Base-by-base conservation (phyloP, 768 basidiomycete species). In the Tulasnella sp. region DNA sequence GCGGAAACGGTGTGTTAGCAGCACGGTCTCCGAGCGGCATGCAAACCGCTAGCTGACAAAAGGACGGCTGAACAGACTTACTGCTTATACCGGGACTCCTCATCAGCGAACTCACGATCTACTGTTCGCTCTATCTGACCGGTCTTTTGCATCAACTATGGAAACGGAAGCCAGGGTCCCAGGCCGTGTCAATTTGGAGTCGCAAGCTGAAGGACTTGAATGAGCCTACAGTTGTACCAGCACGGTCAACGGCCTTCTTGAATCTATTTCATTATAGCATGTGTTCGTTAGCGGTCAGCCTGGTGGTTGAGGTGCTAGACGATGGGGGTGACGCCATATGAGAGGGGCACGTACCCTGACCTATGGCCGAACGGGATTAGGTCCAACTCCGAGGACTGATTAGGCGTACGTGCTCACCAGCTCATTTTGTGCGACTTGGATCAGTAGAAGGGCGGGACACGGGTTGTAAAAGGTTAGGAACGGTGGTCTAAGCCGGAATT, bases 101-200 rank as follows among this genome's bases (percentile, higher is more conserved):
- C 96, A 78, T 96, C 92, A 18, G 91, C 88, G 82, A 98, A 99
- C 82, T 99, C 96, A 73, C 93, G 87, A 85, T 99, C 97, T 35
- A 98, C 90, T 0, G 97, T 99, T 39, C 96, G 88, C 83, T 99
- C 97, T 79, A 99, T 95, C 85, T 98, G 96, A 77, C 97, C 97
- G 0, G 96, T 97, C 90, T 98, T 98, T 88, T 98, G 96, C 84
- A 97, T 88, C 82, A 99, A 88, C 93, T 95, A 83, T 61, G 35
- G 16, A 44, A 13, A 55, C 18, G 61, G 69, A 55, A 71, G n/a
- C n/a, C 35, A 39, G 61, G 69, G 35, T 29, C 51, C 39, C 3
- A 15, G n/a, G 67, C 26, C 40, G 55, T 46, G 37, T 42, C 23
- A 40, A 42, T 44, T 55, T 13, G 35, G 23, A 23, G 40, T 35